Percentiles rank a stretch among this genome's conserved stretches.
These are phyloP conservation scores for Ophiocordyceps australis DNA, from an alignment of 2,329 filamentous ascomycete species.

Conservation along the genomic window DNA sequence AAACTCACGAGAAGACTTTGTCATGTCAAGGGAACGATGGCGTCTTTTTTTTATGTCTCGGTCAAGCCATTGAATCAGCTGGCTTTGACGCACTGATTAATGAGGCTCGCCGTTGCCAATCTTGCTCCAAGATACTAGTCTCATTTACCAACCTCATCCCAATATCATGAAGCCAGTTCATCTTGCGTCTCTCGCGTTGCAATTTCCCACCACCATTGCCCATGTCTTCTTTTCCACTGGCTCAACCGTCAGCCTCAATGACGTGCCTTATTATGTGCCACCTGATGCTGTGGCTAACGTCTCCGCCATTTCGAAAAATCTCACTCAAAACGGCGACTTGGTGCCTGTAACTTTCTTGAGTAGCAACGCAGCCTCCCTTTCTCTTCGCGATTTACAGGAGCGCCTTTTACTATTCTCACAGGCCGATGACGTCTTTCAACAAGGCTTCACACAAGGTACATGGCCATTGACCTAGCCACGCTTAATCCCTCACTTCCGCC, in stretches of 20 bases:
- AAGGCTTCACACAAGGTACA: slow-evolving; percentile 2
- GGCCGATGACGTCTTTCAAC: slow-evolving; percentile 4
- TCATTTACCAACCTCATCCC: too few relatives aligned
- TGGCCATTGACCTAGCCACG: neutral
- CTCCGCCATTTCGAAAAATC: neutral
- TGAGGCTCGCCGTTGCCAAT: too few relatives aligned
- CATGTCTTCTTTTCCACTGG: slow-evolving; percentile 2
- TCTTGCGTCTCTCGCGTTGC: too few relatives aligned
- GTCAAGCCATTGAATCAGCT: too few relatives aligned
- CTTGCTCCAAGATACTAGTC: too few relatives aligned
- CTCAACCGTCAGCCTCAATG: slow-evolving; percentile 2
- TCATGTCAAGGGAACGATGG: too few relatives aligned
- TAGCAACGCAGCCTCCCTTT: neutral
- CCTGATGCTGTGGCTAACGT: slow-evolving; percentile 2
- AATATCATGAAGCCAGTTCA: too few relatives aligned
- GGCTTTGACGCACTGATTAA: too few relatives aligned
- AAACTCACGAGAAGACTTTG: too few relatives aligned
- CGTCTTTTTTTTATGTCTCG: too few relatives aligned
- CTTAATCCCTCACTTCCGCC: too few relatives aligned
- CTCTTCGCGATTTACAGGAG: too few relatives aligned
- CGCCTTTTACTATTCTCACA: slow-evolving; percentile 1
- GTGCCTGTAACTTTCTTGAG: slow-evolving; percentile 1
- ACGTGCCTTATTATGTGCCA: slow-evolving; percentile 4
- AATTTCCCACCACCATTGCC: neutral
- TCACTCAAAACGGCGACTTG: neutral